Evolutionary conservation across 495 filamentous ascomycete species (phyloP), one percentile per base, ranked within the genome.

Genomic region (Aspergillus baeticus): DNA sequence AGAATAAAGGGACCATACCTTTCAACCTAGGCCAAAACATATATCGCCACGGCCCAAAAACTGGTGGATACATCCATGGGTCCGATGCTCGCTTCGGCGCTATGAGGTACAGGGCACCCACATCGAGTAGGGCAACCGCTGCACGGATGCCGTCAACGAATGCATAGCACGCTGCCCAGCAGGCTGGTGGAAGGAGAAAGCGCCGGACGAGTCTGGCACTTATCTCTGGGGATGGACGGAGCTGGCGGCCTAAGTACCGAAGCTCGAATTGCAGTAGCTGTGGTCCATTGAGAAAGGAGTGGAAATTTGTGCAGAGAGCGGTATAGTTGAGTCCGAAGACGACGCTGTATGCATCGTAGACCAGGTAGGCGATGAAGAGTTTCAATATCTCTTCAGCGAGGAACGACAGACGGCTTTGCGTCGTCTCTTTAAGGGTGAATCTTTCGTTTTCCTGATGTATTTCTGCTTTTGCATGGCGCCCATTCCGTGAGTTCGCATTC

Each of bases 1-100:
- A 17, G 21, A n/a, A 6, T n/a, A 14, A 13, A 15, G 10, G 39
- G 2, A 13, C 11, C 11, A 10, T 55, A 60, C 61, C 61, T 57
- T 51, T 45, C 11, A 63, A 22, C 10, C 42, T 51, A 17, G 51
- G 53, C 2, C 46, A 47, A n/a, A 64, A 42, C 3, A 64, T 26
- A 29, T 58, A 41, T 11, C 31, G 50, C 21, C 38, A 49, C 20
- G 62, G 49, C 0, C 62, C 57, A 37, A 64, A 61, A 3, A 55
- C 48, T 15, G 54, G 41, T 14, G 62, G 62, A 39, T 63, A 60
- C 62, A 64, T 64, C 62, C 62, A 64, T 43, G 62, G 55, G 26
- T 61, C 62, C 8, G 21, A 51, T 0, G 62, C 45, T 13, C 50
- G 26, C 13, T 21, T 20, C 13, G 49, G 37, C 13, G 53, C 45